A percentile compares a stretch with the other conserved stretches of the same genome.
phyloP scores from a whole-genome alignment of 495 filamentous ascomycete species.

The Lasiosphaeris hirsuta region DNA sequence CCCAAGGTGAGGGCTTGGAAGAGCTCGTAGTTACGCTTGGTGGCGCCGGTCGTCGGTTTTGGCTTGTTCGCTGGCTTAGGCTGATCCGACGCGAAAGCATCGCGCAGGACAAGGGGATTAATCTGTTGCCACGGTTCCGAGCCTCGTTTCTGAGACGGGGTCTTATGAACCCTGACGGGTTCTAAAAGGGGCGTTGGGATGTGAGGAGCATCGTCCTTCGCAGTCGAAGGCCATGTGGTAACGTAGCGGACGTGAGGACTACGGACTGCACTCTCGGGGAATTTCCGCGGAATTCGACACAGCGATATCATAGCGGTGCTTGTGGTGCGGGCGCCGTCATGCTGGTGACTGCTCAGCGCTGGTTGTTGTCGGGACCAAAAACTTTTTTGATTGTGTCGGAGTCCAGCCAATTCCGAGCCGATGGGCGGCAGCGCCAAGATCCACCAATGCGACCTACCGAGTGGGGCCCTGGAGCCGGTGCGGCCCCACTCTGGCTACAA shows the following conservation, averaged over 20 bases:
- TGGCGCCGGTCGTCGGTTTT: not conserved
- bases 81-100: no score
- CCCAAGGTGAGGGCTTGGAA: constrained; percentile 27
- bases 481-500: no score
- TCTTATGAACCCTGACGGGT: no score
- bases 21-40: constrained; percentile 25
- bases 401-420: no score
- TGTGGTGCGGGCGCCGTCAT: constrained; percentile 19
- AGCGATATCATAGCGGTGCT: constrained; percentile 30
- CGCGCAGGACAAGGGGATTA: not conserved
- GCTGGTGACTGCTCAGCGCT: constrained; percentile 9
- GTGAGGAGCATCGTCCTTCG: not conserved
- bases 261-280: constrained; percentile 13
- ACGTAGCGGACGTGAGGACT: not conserved
- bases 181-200: no score
- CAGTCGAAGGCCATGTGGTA: not conserved
- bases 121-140: no score
- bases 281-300: constrained; percentile 18
- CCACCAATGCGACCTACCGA: no score
- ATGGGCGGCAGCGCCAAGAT: not conserved
- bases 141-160: no score
- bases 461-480: no score
- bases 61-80: not conserved
- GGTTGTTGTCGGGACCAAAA: not conserved
- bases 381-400: not conserved